These are phyloP conservation scores for Irineochytrium annulatum DNA, from an alignment of 192 early-diverging fungal species.

Conservation along the genomic window DNA sequence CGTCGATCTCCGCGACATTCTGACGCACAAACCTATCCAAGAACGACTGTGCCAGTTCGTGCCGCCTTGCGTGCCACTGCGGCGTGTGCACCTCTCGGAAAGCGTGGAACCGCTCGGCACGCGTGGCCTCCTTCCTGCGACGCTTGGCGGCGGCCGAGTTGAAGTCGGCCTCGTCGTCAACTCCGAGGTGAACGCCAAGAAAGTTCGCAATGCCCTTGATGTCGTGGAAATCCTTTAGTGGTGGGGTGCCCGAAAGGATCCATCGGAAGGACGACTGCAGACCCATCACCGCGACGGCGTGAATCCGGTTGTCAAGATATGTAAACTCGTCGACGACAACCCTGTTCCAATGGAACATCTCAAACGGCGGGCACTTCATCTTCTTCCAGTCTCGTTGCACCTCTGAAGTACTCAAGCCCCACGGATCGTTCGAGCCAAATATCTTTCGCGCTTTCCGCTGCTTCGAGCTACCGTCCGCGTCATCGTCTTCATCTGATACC, in stretches of 20 bases:
- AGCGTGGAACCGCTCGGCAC: conserved; percentile 36
- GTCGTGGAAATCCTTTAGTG: conserved; percentile 33
- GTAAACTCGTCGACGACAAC: conserved; percentile 50
- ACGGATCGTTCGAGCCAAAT: conserved; percentile 27
- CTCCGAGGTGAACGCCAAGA: conserved; percentile 41
- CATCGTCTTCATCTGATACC: conserved; percentile 17
- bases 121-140: conserved; percentile 24
- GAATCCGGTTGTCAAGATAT: conserved; percentile 29
- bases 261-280: conserved; percentile 22
- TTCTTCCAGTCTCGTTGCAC: conserved; percentile 30
- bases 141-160: conserved; percentile 11
- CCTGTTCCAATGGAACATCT: conserved; percentile 44
- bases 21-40: conserved; percentile 40
- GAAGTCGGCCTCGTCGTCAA: conserved; percentile 34
- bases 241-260: conserved; percentile 43
- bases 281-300: conserved; percentile 29
- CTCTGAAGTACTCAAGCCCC: conserved; percentile 22
- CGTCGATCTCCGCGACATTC: conserved; percentile 46
- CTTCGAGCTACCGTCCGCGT: conserved; percentile 22
- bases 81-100: conserved; percentile 35
- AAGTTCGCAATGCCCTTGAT: conserved; percentile 43
- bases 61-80: conserved; percentile 40
- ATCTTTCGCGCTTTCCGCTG: conserved; percentile 7
- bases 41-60: conserved; percentile 38
- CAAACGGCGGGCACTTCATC: conserved; percentile 34